Percentiles rank a stretch among this genome's conserved stretches.
Evolutionary conservation across 2,329 filamentous ascomycete genomes (phyloP).

Genomic region (Trichocomaceae sp.): DNA sequence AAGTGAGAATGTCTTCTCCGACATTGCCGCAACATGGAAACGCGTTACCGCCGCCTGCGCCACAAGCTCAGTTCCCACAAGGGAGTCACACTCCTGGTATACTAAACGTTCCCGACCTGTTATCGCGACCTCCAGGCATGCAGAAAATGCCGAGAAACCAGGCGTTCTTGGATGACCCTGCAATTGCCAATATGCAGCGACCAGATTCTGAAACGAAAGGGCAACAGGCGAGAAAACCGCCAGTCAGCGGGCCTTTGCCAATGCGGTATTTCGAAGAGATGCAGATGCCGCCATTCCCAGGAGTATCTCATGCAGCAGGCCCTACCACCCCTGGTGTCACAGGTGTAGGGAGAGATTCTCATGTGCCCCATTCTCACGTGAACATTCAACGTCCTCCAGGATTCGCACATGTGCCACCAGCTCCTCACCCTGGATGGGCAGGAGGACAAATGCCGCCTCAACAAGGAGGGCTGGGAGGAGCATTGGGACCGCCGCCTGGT

Average conservation of each 20-base stretch:
- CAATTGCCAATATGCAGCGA: slow-evolving; percentile 37
- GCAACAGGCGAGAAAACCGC: slow-evolving; percentile 30
- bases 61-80: slow-evolving; percentile 11
- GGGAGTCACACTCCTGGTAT: slow-evolving; percentile 24
- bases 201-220: slow-evolving; percentile 27
- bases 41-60: slow-evolving; percentile 20
- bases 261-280: slow-evolving; percentile 38
- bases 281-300: slow-evolving; percentile 22
- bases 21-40: slow-evolving; percentile 19
- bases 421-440: slow-evolving; percentile 31
- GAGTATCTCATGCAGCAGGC: slow-evolving; percentile 21
- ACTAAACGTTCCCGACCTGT: slow-evolving; percentile 31
- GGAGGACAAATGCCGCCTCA: slow-evolving; percentile 30
- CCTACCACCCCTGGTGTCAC: background rate
- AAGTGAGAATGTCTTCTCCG: slow-evolving; percentile 35
- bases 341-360: slow-evolving; percentile 2
- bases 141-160: slow-evolving; percentile 30
- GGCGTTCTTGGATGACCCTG: slow-evolving; percentile 38
- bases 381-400: slow-evolving; percentile 40
- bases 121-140: slow-evolving; percentile 30
- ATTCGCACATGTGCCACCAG: slow-evolving; percentile 34
- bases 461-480: slow-evolving; percentile 23
- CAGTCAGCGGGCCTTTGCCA: slow-evolving; percentile 30
- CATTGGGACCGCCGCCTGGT: slow-evolving; percentile 34
- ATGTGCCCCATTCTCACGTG: slow-evolving; percentile 22